Evolutionary conservation across 2,329 filamentous ascomycete species (phyloP), one percentile per base, ranked within the genome.

Genomic region (Cladorrhinum sp.): DNA sequence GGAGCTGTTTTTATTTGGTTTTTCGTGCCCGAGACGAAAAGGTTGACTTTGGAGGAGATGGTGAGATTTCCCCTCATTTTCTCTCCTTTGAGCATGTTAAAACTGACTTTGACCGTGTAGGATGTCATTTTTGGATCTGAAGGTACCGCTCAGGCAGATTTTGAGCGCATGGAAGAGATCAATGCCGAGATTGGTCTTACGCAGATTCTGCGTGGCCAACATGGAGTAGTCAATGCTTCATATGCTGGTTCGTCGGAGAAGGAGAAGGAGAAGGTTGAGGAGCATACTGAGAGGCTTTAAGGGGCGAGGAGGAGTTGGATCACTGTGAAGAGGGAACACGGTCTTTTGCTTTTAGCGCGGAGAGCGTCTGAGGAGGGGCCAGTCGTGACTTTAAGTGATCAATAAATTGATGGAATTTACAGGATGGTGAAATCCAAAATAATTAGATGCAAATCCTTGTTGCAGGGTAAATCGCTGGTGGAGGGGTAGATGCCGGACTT

Each of bases 131-230:
- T 90, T 66, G 86, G 86, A 12, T 84, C 82, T 2, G 82, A 86
- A 63, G 87, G 88, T n/a, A 81, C 83, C 2, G 87, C 87, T 0
- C 80, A 84, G 54, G 84, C 86, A 1, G 88, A 91, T 69, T 79
- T 82, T 57, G 86, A 89, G 73, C 82, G 88, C 26, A 91, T 91
- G 86, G 80, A 81, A n/a, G 84, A 88, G 71, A 90, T 92, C 68
- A 87, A 90, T 71, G 75, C 77, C 30, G 87, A 90, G 67, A 86
- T 92, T 63, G 89, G 89, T 0, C 75, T 91, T 1, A 77, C 72
- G 1, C 72, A 73, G n/a, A 71, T 80, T 64, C 66, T 79, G 12
- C 68, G 71, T 2, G 71, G 67, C 2, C 42, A 46, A 16, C 4
- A 21, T 46, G 7, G 58, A 56, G 42, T 46, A 18, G 18, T 10